These are phyloP conservation scores for Mycena leptocephala DNA, from an alignment of 768 basidiomycete genomes.

Conservation along the genomic window DNA sequence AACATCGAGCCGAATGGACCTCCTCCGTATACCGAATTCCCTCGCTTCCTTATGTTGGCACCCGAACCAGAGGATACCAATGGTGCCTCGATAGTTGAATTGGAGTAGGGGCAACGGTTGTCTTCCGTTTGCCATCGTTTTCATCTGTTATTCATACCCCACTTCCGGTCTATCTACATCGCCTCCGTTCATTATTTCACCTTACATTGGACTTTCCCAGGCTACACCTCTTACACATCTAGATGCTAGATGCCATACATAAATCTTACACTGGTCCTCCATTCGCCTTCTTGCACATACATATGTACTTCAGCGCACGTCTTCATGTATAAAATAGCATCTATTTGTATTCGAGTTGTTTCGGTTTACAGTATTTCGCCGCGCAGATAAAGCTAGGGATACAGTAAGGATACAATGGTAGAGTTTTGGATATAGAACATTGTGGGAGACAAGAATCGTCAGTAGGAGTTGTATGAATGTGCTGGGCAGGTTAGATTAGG, in stretches of 20 bases:
- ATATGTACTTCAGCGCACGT: background rate
- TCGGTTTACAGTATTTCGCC: background rate
- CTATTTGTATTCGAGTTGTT: background rate
- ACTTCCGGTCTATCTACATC: background rate
- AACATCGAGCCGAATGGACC: background rate
- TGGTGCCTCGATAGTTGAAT: conserved; percentile 12
- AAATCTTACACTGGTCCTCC: background rate
- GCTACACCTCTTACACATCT: background rate
- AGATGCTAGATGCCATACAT: background rate
- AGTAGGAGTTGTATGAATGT: too few relatives aligned
- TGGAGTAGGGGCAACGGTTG: background rate
- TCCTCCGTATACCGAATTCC: conserved; percentile 6
- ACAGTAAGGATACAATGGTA: background rate
- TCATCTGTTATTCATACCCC: background rate
- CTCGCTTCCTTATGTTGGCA: background rate
- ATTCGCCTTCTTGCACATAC: background rate
- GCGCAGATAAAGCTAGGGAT: background rate
- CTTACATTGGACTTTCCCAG: background rate
- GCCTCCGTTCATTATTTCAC: background rate
- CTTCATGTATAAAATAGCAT: background rate
- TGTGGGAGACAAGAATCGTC: too few relatives aligned
- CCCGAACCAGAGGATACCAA: background rate
- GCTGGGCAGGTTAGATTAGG: too few relatives aligned
- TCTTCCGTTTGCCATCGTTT: background rate
- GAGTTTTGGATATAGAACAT: background rate